Percentiles rank a stretch among this genome's conserved stretches.
Evolutionary conservation across 129 eudicot genomes (phyloP).

Genomic region (Solidago caesia): DNA sequence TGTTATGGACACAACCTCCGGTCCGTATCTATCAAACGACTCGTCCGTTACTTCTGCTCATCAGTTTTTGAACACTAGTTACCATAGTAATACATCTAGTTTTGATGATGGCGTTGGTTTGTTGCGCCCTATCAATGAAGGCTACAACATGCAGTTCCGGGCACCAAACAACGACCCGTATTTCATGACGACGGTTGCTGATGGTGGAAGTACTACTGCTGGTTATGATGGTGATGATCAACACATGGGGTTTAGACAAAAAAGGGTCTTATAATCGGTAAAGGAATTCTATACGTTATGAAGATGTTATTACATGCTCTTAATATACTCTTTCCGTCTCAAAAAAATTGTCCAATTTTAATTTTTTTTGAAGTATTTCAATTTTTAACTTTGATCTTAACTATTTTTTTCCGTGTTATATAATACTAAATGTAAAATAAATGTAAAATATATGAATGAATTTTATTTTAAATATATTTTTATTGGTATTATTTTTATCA

Average conservation of each 20-base stretch:
- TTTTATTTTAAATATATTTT: no score
- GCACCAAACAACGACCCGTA: conserved; percentile 10
- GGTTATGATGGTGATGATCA: conserved; percentile 20
- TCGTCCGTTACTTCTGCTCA: conserved; percentile 10
- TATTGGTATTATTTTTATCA: no score
- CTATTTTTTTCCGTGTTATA: no score
- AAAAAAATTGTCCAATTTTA: no score
- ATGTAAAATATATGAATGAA: no score
- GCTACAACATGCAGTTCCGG: conserved; percentile 18
- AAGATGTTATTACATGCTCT: no score
- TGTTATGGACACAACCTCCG: not conserved
- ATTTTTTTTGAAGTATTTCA: no score
- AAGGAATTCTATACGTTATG: not conserved
- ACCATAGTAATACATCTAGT: conserved; percentile 2
- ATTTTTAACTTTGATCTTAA: no score
- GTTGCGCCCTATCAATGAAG: conserved; percentile 7
- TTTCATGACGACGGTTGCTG: conserved; percentile 24
- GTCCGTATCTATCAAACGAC: conserved; percentile 8
- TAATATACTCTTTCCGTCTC: no score
- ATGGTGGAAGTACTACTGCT: conserved; percentile 23
- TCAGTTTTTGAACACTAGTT: conserved; percentile 18
- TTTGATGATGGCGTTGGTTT: conserved; percentile 6
- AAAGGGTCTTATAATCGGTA: conserved; percentile 6
- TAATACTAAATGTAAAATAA: no score
- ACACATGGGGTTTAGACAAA: conserved; percentile 3